Evolutionary conservation across 1,139 yeast species (phyloP).

Genomic region (Scheffersomyces segobiensis): DNA sequence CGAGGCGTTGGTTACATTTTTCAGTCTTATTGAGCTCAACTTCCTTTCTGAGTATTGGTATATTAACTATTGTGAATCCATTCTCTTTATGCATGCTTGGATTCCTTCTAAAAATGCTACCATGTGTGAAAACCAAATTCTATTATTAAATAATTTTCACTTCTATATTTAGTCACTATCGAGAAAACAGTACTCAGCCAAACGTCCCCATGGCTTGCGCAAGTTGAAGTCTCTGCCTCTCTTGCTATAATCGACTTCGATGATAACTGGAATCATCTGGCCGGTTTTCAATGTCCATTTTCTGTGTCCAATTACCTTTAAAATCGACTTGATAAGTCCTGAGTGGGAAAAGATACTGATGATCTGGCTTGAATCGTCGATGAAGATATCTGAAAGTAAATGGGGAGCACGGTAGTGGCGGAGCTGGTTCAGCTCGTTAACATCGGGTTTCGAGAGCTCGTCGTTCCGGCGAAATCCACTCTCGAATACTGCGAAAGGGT

Average conservation of each 20-base stretch:
- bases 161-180: background rate
- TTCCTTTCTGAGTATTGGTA: background rate
- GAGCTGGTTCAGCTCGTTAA: slow-evolving; percentile 28
- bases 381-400: slow-evolving; percentile 33
- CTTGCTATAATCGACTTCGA: slow-evolving; percentile 8
- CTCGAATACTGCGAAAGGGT: slow-evolving; percentile 30
- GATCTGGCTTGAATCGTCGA: slow-evolving; percentile 22
- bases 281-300: slow-evolving; percentile 14
- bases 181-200: background rate
- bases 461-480: slow-evolving; percentile 28
- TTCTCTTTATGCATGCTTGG: too few relatives aligned
- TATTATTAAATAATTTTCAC: too few relatives aligned
- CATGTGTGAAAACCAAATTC: background rate
- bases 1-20: background rate
- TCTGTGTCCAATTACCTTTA: slow-evolving; percentile 29
- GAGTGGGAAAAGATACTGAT: slow-evolving; percentile 38
- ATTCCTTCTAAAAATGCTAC: background rate
- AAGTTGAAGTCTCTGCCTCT: slow-evolving; percentile 5
- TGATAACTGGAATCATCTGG: slow-evolving; percentile 18
- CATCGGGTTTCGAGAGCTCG: slow-evolving; percentile 24
- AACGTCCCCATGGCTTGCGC: slow-evolving; percentile 5
- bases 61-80: background rate
- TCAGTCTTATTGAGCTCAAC: background rate
- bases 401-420: slow-evolving; percentile 27
- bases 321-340: slow-evolving; percentile 32